Conservation (phyloP, 2,329 filamentous ascomycete species). For the Raffaelea albimanens region DNA sequence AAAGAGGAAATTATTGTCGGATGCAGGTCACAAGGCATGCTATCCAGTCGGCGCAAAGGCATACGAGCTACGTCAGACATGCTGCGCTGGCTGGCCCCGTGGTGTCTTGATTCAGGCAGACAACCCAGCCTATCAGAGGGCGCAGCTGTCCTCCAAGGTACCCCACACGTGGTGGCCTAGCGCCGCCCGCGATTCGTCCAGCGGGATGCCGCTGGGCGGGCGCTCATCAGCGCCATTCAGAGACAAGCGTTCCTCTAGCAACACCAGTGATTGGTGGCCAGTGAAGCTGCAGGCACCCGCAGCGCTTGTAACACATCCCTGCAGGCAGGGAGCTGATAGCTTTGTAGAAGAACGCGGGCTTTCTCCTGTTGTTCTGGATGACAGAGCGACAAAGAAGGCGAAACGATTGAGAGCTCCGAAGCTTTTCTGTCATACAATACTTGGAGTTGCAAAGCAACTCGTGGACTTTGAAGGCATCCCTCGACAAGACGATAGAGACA, state of each 20-base stretch:
- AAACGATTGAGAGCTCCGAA: background rate
- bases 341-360: background rate
- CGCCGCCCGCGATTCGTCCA: slow-evolving; percentile 3
- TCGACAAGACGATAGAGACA: too few relatives aligned
- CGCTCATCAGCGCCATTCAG: background rate
- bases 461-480: too few relatives aligned
- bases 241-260: slow-evolving; percentile 1
- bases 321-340: background rate
- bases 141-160: background rate
- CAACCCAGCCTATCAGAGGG: background rate
- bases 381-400: too few relatives aligned
- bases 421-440: too few relatives aligned
- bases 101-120: background rate
- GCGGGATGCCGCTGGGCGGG: too few relatives aligned
- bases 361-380: too few relatives aligned
- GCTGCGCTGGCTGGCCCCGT: background rate
- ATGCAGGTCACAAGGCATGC: too few relatives aligned
- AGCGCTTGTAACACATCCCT: background rate
- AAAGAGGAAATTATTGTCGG: too few relatives aligned
- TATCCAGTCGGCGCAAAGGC: too few relatives aligned
- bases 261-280: background rate
- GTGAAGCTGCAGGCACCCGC: background rate
- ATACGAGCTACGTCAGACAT: background rate
- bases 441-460: too few relatives aligned
- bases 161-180: slow-evolving; percentile 5